Base-by-base conservation (phyloP, 805 yeast species). In the Candida arabinofermentans region DNA sequence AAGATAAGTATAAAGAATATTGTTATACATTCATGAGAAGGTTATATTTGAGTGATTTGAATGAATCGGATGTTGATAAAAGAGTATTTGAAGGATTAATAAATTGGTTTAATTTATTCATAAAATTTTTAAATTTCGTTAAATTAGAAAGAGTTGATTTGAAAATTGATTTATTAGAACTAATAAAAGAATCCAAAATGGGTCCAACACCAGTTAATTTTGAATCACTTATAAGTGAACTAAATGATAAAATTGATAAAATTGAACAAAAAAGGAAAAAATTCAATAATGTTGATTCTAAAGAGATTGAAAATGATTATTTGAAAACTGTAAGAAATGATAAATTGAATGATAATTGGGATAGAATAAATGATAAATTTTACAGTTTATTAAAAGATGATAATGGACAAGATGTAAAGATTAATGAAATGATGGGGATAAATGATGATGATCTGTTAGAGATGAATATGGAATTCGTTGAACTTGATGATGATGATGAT, bases 21-120 rank as follows among this genome's bases (percentile, higher is more conserved):
- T 71, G 86, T 36, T 86, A 86, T 69, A 67, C 67, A 40, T 93
- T 91, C 55, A 71, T 91, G 43, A 91, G 87, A 56, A 81, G 84
- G 40, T 76, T 89, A n/a, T 89, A 90, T 60, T 47, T 72, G n/a
- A 79, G 85, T 48, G 98, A 91, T 56, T 69, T 78, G 27, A 75
- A 14, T 14, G 32, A 76, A 12, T 35, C 42, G 19, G 48, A 44
- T 16, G 49, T 43, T 7, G 46, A 49, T n/a, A 60, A 54, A 4
- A 44, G 58, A 4, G 65, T 91, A 5, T 91, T 91, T 64, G 78
- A 81, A 38, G 79, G 80, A 4, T 65, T 93, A 39, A 72, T 87
- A 34, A 61, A 62, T 5, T 91, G 97, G 97, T 69, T 87, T 34
- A 79, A 84, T 44, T 66, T 70, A 16, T 78, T 88, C 39, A 66